Conservation (phyloP, 768 basidiomycete species). For the Daedaleopsis nitida region DNA sequence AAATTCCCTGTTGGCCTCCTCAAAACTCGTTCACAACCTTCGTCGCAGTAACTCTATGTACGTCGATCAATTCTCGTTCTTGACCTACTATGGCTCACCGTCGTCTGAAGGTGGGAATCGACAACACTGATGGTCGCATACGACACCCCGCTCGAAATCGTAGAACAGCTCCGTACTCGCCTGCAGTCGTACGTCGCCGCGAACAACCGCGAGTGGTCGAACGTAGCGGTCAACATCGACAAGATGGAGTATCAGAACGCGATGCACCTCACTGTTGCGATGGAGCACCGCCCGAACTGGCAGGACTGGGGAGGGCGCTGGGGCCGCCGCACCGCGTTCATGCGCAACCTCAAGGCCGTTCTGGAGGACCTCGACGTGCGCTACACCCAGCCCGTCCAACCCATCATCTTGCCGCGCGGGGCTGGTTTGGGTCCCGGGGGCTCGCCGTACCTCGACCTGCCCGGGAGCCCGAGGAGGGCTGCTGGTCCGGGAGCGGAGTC, state of each 20-base stretch:
- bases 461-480: conserved; percentile 4
- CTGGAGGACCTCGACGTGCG: conserved; percentile 75
- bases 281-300: conserved; percentile 85
- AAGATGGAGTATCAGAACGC: conserved; percentile 81
- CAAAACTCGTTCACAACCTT: conserved; percentile 79
- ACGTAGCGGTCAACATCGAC: conserved; percentile 66
- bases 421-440: conserved; percentile 6
- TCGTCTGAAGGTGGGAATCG: conserved; percentile 57
- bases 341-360: conserved; percentile 70
- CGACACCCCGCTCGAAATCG: conserved; percentile 66
- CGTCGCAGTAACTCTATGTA: conserved; percentile 76
- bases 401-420: conserved; percentile 52
- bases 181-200: conserved; percentile 59
- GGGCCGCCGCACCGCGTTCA: conserved; percentile 73
- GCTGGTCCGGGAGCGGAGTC: conserved; percentile 1
- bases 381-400: conserved; percentile 75
- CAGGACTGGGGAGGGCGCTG: conserved; percentile 86
- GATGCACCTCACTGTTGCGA: conserved; percentile 62
- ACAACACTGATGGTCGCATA: conserved; percentile 68
- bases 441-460: conserved; percentile 8
- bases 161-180: conserved; percentile 62
- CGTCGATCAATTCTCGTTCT: conserved; percentile 25
- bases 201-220: conserved; percentile 76
- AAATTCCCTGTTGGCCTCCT: conserved; percentile 66
- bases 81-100: background rate